phyloP scores from a whole-genome alignment of 805 yeast genomes.

The Candida nemodendra region DNA sequence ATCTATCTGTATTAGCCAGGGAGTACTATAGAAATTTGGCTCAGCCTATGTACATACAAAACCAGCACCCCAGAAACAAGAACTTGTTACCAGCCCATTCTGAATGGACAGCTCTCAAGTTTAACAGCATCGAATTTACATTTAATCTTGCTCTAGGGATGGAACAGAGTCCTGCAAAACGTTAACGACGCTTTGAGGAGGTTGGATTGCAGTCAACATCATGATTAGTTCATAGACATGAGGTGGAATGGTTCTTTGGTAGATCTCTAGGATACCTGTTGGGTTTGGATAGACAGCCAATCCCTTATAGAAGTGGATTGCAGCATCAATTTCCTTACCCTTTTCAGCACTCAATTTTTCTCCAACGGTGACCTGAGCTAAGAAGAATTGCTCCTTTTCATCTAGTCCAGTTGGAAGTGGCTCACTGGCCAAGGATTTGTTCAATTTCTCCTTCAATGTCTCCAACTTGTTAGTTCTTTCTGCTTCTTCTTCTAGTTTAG shows the following conservation, averaged over 20 bases:
- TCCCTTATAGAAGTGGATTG: conserved; percentile 90
- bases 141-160: conserved; percentile 24
- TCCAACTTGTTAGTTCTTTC: conserved; percentile 60
- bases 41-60: background rate
- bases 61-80: background rate
- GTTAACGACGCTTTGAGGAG: conserved; percentile 76
- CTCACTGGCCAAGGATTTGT: conserved; percentile 60
- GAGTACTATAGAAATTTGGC: background rate
- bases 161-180: conserved; percentile 49
- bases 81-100: no score
- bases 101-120: no score
- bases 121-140: background rate
- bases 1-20: no score
- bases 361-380: conserved; percentile 80
- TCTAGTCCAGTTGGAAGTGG: conserved; percentile 72
- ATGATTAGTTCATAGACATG: conserved; percentile 79
- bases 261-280: conserved; percentile 82
- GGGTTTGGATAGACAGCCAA: conserved; percentile 93
- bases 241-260: conserved; percentile 84
- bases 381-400: conserved; percentile 76
- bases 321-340: conserved; percentile 76
- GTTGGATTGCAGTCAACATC: conserved; percentile 85
- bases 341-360: conserved; percentile 72
- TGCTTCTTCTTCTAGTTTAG: conserved; percentile 53
- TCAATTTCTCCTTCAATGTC: conserved; percentile 59